phyloP scores from a whole-genome alignment of 2,329 filamentous ascomycete species.

The Stagonosporopsis rhizophila region DNA sequence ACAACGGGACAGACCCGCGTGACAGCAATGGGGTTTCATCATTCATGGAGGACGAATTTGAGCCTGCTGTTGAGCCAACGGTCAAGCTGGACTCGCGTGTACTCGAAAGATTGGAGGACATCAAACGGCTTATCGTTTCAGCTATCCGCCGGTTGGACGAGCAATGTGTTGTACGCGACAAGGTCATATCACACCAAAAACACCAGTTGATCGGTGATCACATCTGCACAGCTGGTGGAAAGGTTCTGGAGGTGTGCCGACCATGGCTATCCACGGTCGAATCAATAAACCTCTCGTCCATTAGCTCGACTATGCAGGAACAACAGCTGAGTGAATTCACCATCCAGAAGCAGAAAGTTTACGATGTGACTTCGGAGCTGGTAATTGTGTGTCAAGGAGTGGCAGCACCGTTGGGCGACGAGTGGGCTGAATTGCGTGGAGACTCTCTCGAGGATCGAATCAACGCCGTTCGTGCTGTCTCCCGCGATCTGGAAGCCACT shows the following conservation, averaged over 20 bases:
- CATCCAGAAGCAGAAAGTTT: slow-evolving; percentile 89
- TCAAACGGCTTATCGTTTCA: slow-evolving; percentile 83
- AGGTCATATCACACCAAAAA: slow-evolving; percentile 77
- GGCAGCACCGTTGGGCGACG: slow-evolving; percentile 88
- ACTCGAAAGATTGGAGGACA: slow-evolving; percentile 82
- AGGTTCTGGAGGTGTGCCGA: slow-evolving; percentile 86
- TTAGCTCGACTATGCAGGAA: slow-evolving; percentile 80
- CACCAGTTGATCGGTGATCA: slow-evolving; percentile 84
- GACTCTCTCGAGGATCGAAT: slow-evolving; percentile 88
- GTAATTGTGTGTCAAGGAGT: slow-evolving; percentile 87
- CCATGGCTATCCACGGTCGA: slow-evolving; percentile 91
- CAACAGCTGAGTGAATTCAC: slow-evolving; percentile 87
- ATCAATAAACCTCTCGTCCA: slow-evolving; percentile 83
- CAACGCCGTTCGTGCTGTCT: slow-evolving; percentile 77
- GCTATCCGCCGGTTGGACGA: slow-evolving; percentile 89
- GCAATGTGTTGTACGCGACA: slow-evolving; percentile 77
- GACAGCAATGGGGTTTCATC: slow-evolving; percentile 71
- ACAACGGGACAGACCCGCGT: slow-evolving; percentile 67
- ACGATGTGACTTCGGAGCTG: slow-evolving; percentile 91
- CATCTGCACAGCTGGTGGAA: slow-evolving; percentile 78
- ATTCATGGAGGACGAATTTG: slow-evolving; percentile 85
- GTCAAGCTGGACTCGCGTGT: slow-evolving; percentile 77
- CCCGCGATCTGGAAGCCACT: slow-evolving; percentile 82
- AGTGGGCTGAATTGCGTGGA: slow-evolving; percentile 92
- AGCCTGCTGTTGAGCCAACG: slow-evolving; percentile 73